Base-by-base conservation (phyloP, 164 flowering plant species). In the Malania oleifera region DNA sequence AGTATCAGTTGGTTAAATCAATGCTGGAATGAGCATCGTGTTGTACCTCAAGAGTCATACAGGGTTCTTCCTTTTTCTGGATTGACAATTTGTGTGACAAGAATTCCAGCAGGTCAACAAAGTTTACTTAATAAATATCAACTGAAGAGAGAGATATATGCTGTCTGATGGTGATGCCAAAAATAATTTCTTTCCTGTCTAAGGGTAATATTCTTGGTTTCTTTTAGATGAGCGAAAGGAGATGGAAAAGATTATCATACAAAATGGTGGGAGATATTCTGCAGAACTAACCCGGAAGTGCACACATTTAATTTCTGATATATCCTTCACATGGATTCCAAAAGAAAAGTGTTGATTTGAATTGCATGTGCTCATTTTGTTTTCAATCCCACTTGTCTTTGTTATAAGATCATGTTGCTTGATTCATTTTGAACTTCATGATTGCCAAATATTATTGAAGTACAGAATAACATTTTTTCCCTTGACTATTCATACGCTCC, bases 21-120 rank as follows among this genome's bases (percentile, higher is more conserved):
- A 52, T 93, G 99, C 73, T 86, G 97, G 95, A 81, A 55, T 61
- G 97, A 90, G 77, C 99, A 93, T 57, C 97, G 96, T 50, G 69
- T 83, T 67, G 97, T 90, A 54, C 91, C 99, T 60, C 91, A 86
- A 37, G 95, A 86, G 61, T 66, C 87, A 44, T 82, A 73, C 68
- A 75, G 71, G 66, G 84, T 90, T 74, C 95, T 72, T 73, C 96
- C 99, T 38, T 93, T 93, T 65, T 70, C 74, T 73, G 99, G 97
- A 41, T 75, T 93, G 74, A 81, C 75, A 45, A 85, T 93, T 40
- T 84, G 85, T 62, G 83, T 81, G 28, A 84, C 93, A 52, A 67
- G 87, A 79, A 71, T 83, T 69, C 82, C 82, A 52, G 77, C 82
- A 82, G 98, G 98, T 90, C 66, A 54, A 43, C 35, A 24, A 41